A percentile compares a stretch with the other conserved stretches of the same genome.
phyloP scores from a whole-genome alignment of 1,284 basidiomycete genomes.

The Waitea zeae region DNA sequence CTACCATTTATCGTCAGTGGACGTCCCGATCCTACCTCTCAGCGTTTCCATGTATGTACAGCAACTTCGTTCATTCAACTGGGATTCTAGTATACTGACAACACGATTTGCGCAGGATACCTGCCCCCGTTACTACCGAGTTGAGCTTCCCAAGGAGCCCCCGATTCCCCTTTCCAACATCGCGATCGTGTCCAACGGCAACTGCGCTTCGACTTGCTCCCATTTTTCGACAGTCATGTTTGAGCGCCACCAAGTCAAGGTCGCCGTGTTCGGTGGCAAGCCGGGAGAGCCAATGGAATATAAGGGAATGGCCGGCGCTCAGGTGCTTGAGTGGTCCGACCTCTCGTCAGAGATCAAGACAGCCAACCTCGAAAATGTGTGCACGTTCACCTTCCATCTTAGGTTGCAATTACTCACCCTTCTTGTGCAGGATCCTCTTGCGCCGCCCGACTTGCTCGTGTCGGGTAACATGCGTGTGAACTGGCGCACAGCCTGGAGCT shows the following conservation, averaged over 20 bases:
- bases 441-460: constrained; percentile 39
- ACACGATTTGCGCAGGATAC: no score
- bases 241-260: constrained; percentile 35
- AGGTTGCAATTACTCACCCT: no score
- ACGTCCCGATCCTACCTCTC: constrained; percentile 29
- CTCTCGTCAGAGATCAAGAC: constrained; percentile 50
- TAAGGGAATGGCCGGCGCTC: constrained; percentile 52
- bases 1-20: constrained; percentile 29
- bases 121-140: constrained; percentile 20
- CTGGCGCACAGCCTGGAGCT: constrained; percentile 12
- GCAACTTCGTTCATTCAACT: no score
- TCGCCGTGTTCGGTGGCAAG: constrained; percentile 43
- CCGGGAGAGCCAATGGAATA: constrained; percentile 32
- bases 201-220: constrained; percentile 49
- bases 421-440: constrained; percentile 38
- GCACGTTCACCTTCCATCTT: no score
- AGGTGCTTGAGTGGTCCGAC: constrained; percentile 45
- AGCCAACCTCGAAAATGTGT: constrained; percentile 30
- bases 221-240: constrained; percentile 49
- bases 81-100: no score
- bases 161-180: constrained; percentile 33
- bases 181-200: constrained; percentile 20
- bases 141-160: constrained; percentile 26
- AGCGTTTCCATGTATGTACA: no score
- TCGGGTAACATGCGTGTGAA: constrained; percentile 26